These are phyloP conservation scores for Nitzschia palea DNA, from an alignment of 108 stramenopile species.

Conservation along the genomic window DNA sequence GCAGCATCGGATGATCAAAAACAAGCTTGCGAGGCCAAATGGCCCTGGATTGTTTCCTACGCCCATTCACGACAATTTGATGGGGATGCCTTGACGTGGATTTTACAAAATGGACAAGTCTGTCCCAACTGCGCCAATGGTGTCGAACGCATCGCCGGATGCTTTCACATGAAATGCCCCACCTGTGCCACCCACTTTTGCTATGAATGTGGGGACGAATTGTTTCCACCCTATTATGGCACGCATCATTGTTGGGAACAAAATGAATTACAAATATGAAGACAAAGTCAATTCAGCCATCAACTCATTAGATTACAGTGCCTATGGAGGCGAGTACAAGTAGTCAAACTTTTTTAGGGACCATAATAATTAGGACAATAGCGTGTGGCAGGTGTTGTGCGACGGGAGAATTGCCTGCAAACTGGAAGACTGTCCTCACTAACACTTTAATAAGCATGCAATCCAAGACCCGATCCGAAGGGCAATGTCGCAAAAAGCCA, in stretches of 20 bases:
- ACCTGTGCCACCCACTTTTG: constrained; percentile 58
- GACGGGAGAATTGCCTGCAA: too few species aligned
- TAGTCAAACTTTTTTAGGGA: too few species aligned
- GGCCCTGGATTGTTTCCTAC: constrained; percentile 48
- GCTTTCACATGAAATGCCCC: constrained; percentile 54
- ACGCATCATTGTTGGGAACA: constrained; percentile 65
- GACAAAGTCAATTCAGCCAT: too few species aligned
- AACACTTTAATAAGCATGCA: too few species aligned
- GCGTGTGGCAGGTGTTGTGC: too few species aligned
- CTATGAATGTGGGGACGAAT: constrained; percentile 54
- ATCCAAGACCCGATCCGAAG: too few species aligned
- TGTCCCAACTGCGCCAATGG: constrained; percentile 49
- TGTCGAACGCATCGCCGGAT: constrained; percentile 49
- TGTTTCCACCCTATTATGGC: constrained; percentile 53
- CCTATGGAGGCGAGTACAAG: too few species aligned
- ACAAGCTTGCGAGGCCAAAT: constrained; percentile 27
- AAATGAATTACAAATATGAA: too few species aligned
- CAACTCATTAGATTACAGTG: too few species aligned
- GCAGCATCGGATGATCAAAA: constrained; percentile 29
- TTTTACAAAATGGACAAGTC: constrained; percentile 43
- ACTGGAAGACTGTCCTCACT: too few species aligned
- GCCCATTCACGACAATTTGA: constrained; percentile 28
- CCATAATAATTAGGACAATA: too few species aligned
- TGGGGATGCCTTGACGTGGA: constrained; percentile 23
- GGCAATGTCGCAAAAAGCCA: too few species aligned